phyloP scores from a whole-genome alignment of 371 early-diverging fungal genomes.

The Mucor sp. region DNA sequence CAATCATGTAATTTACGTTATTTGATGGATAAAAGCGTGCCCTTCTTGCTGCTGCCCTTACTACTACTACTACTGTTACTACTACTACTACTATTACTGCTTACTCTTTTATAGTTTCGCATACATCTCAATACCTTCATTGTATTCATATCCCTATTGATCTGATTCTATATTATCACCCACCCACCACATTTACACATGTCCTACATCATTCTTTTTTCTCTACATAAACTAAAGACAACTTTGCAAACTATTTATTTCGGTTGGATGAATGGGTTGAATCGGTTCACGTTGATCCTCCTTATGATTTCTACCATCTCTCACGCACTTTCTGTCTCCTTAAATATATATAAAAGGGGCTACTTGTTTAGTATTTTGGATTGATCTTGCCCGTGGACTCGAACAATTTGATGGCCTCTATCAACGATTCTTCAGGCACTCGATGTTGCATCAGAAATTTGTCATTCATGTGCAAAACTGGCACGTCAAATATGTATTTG shows the following conservation, averaged over 20 bases:
- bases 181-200: not conserved
- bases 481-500: conserved; percentile 54
- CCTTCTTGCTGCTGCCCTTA: not conserved
- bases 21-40: not conserved
- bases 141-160: not conserved
- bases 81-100: not conserved
- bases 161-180: not conserved
- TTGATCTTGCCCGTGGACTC: conserved; percentile 35
- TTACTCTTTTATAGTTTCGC: not conserved
- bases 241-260: not conserved
- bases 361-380: conserved; percentile 13
- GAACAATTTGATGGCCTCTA: conserved; percentile 40
- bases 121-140: not conserved
- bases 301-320: not conserved
- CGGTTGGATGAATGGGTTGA: not conserved
- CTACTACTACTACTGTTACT: not conserved
- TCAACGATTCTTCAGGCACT: conserved; percentile 42
- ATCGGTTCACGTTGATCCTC: not conserved
- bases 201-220: not conserved
- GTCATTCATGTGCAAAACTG: conserved; percentile 52
- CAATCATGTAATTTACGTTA: conserved; percentile 27
- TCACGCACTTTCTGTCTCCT: not conserved
- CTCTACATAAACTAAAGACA: not conserved
- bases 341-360: not conserved
- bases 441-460: conserved; percentile 51